A percentile compares a stretch with the other conserved stretches of the same genome.
Evolutionary conservation across 768 basidiomycete species (phyloP).

Genomic region (Hypsizygus marmoreus): DNA sequence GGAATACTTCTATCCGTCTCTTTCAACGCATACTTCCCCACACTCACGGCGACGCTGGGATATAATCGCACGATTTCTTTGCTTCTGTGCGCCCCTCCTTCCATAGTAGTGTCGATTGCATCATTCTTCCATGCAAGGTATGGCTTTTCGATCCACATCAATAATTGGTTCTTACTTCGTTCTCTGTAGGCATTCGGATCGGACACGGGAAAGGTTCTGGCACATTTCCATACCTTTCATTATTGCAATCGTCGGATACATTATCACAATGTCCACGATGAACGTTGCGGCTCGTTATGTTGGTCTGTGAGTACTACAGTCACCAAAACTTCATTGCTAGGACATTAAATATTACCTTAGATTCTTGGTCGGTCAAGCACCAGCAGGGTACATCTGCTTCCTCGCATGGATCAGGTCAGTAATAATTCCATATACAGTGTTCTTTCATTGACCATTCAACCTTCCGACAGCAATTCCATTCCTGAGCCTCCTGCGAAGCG

Average conservation of each 20-base stretch:
- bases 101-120: slow-evolving; percentile 49
- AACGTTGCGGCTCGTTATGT: slow-evolving; percentile 51
- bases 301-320: slow-evolving; percentile 42
- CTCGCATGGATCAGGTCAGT: slow-evolving; percentile 23
- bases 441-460: not conserved
- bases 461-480: slow-evolving; percentile 31
- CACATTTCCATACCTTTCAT: slow-evolving; percentile 50
- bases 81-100: slow-evolving; percentile 67
- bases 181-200: slow-evolving; percentile 55
- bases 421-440: too few species aligned
- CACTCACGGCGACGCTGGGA: slow-evolving; percentile 66
- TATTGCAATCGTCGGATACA: slow-evolving; percentile 60
- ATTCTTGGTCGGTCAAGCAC: slow-evolving; percentile 30
- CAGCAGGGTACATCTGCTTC: slow-evolving; percentile 50
- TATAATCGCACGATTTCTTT: slow-evolving; percentile 57
- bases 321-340: not conserved
- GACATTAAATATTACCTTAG: not conserved
- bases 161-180: not conserved
- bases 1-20: slow-evolving; percentile 47
- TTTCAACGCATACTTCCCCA: slow-evolving; percentile 67
- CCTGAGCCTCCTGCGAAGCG: slow-evolving; percentile 67
- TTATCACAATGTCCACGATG: slow-evolving; percentile 55
- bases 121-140: slow-evolving; percentile 45
- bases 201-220: slow-evolving; percentile 57
- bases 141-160: slow-evolving; percentile 17